Evolutionary conservation across 1,284 basidiomycete genomes (phyloP).

Genomic region (Wallemia mellicola): DNA sequence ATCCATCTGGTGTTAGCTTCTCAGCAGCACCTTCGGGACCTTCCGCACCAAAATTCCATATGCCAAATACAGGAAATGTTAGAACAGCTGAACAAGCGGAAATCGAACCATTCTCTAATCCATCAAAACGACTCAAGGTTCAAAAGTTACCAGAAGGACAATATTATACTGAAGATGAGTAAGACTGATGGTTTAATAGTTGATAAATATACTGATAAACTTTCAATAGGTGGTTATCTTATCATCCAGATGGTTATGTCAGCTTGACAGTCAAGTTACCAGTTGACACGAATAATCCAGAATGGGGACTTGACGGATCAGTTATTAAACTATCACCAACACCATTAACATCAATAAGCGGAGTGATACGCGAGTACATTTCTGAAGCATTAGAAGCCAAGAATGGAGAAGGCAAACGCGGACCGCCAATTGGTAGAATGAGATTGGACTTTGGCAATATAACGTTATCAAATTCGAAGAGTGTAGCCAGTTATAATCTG

Average conservation of each 20-base stretch:
- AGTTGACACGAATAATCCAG: not conserved
- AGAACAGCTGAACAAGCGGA: slow-evolving; percentile 45
- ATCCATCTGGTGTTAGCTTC: not conserved
- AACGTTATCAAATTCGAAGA: slow-evolving; percentile 29
- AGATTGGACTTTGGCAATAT: not conserved
- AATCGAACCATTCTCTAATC: slow-evolving; percentile 26
- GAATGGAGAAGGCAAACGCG: not conserved
- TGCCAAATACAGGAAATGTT: slow-evolving; percentile 13
- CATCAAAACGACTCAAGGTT: slow-evolving; percentile 38
- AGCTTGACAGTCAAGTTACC: not conserved
- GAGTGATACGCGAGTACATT: not conserved
- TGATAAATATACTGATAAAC: slow-evolving; percentile 40
- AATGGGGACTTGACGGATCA: not conserved
- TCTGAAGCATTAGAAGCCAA: not conserved
- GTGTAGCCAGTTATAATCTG: slow-evolving; percentile 57
- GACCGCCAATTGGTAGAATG: not conserved
- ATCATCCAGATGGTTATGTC: not conserved
- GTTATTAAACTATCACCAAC: not conserved
- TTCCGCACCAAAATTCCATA: slow-evolving; percentile 12
- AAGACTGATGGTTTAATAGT: slow-evolving; percentile 11
- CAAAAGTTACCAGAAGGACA: slow-evolving; percentile 49
- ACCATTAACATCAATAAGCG: not conserved
- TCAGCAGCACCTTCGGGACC: slow-evolving; percentile 5
- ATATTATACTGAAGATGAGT: slow-evolving; percentile 34
- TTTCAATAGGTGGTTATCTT: not conserved